phyloP scores from a whole-genome alignment of 2,329 filamentous ascomycete species.

The Apiospora rasikravindrae region DNA sequence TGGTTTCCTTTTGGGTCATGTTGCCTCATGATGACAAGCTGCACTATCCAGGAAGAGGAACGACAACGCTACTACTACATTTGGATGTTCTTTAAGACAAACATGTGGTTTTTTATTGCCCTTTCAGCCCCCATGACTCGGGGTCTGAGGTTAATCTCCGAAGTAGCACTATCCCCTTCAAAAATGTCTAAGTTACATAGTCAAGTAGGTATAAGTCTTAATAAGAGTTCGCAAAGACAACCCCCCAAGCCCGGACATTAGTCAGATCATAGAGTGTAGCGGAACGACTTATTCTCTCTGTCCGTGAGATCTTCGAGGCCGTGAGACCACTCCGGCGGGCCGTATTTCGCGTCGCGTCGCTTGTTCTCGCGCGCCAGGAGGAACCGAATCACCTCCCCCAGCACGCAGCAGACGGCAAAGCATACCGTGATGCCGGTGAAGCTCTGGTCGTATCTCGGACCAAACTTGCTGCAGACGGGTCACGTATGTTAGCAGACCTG shows the following conservation, averaged over 20 bases:
- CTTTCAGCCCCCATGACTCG: not conserved
- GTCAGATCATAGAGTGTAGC: constrained; percentile 5
- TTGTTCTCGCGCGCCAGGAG: constrained; percentile 18
- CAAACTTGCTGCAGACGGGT: constrained; percentile 14
- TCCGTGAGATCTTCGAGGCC: constrained; percentile 18
- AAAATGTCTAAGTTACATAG: not conserved
- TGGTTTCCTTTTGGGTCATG: not conserved
- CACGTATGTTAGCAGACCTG: not conserved
- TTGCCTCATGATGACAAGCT: not conserved
- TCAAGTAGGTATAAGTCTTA: not conserved
- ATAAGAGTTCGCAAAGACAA: not conserved
- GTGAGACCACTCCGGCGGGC: constrained; percentile 17
- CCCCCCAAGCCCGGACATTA: not conserved
- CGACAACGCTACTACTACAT: not conserved
- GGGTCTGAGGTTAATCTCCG: constrained; percentile 8
- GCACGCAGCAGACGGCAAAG: constrained; percentile 17
- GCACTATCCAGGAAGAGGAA: not conserved
- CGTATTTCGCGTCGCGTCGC: constrained; percentile 14
- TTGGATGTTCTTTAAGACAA: not conserved
- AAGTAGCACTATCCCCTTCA: not conserved
- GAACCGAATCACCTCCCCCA: constrained; percentile 10
- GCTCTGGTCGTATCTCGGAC: constrained; percentile 17
- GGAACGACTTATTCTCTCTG: constrained; percentile 16
- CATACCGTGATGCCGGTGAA: constrained; percentile 19
- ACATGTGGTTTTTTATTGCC: not conserved